These are phyloP conservation scores for Hypoxylon sp. DNA, from an alignment of 2,329 filamentous ascomycete species.

Conservation along the genomic window DNA sequence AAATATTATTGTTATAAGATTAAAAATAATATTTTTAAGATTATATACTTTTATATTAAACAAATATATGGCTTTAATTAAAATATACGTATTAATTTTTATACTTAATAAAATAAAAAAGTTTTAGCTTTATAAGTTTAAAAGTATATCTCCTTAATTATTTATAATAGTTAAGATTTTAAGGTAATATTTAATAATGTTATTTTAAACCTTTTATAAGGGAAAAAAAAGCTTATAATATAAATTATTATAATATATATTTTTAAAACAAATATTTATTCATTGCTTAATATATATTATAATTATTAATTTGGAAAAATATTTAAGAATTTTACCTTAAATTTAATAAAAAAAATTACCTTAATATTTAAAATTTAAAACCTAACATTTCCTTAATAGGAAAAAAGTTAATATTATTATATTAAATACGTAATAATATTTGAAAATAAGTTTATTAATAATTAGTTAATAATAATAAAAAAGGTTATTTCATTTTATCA, in stretches of 20 bases:
- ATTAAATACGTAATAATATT: slow-evolving; percentile 2
- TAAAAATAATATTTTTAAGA: not conserved
- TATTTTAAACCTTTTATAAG: not conserved
- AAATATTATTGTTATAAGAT: not conserved
- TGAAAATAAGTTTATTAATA: slow-evolving; percentile 5
- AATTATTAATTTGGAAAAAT: not conserved
- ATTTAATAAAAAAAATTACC: not conserved
- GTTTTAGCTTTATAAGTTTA: not conserved
- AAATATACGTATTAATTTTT: not conserved
- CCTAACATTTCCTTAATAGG: not conserved
- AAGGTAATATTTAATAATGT: not conserved
- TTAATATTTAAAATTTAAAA: not conserved
- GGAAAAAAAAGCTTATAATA: too few species aligned
- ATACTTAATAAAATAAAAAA: not conserved
- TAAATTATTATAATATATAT: not conserved
- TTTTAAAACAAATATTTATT: not conserved
- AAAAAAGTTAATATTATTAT: not conserved
- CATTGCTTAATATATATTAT: not conserved
- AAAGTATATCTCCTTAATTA: not conserved
- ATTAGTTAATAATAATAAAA: not conserved
- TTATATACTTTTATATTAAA: not conserved
- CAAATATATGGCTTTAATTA: not conserved
- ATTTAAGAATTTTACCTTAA: not conserved
- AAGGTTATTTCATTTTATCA: slow-evolving; percentile 7
- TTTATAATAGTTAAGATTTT: not conserved